These are phyloP conservation scores for Massariosphaeria phaeospora DNA, from an alignment of 495 filamentous ascomycete genomes.

Conservation along the genomic window DNA sequence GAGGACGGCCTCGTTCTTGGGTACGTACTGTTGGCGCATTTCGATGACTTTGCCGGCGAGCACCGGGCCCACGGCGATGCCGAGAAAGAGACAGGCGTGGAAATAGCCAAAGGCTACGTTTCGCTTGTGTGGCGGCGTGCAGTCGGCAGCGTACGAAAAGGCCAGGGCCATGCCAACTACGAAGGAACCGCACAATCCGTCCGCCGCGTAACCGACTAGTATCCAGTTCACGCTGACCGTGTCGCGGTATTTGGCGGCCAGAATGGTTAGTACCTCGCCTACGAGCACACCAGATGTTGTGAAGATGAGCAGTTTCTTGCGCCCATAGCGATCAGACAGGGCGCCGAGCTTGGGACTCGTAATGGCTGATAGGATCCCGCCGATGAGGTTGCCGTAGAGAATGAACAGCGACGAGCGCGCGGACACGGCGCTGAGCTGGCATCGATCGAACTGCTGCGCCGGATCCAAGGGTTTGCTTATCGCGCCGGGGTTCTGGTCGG, in stretches of 20 bases:
- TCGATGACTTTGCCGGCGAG: slow-evolving; percentile 72
- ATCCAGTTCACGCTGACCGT: slow-evolving; percentile 65
- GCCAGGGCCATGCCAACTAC: slow-evolving; percentile 72
- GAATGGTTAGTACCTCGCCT: slow-evolving; percentile 67
- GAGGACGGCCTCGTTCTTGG: slow-evolving; percentile 56
- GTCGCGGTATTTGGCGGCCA: slow-evolving; percentile 70
- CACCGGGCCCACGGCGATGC: slow-evolving; percentile 78
- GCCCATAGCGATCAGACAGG: slow-evolving; percentile 83
- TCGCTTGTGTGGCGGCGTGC: slow-evolving; percentile 69
- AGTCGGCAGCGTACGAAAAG: slow-evolving; percentile 83
- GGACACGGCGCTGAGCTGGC: slow-evolving; percentile 66
- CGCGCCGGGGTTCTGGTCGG: slow-evolving; percentile 47
- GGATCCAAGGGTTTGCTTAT: slow-evolving; percentile 2
- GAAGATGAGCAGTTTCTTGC: slow-evolving; percentile 64
- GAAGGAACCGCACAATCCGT: slow-evolving; percentile 84
- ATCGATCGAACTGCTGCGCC: slow-evolving; percentile 59
- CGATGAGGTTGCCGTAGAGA: slow-evolving; percentile 64
- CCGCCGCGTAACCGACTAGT: slow-evolving; percentile 65
- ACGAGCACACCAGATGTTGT: slow-evolving; percentile 62
- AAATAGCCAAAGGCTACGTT: slow-evolving; percentile 86
- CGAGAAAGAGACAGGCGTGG: slow-evolving; percentile 79
- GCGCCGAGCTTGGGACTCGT: slow-evolving; percentile 76
- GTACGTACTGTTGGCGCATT: slow-evolving; percentile 20
- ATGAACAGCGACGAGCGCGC: slow-evolving; percentile 69
- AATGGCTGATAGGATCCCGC: slow-evolving; percentile 67